phyloP scores from a whole-genome alignment of 257 asterid species.

The Ajuga chamaepitys region DNA sequence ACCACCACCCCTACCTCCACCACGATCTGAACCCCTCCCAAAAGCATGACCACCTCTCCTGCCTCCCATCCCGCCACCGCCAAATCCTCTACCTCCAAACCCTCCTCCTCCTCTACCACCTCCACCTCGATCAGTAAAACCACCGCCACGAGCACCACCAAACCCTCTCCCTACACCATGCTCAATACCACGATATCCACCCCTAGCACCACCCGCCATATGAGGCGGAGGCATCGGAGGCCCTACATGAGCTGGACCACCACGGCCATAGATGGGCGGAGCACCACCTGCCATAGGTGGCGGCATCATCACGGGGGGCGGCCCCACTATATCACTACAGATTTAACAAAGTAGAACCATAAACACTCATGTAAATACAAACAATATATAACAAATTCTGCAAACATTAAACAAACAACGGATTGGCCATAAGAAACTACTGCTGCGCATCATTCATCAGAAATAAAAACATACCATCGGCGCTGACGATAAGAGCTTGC shows the following conservation, averaged over 20 bases:
- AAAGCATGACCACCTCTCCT: conserved; percentile 33
- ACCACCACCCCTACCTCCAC: conserved; percentile 37
- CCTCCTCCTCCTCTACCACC: conserved; percentile 38
- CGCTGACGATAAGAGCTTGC: conserved; percentile 75
- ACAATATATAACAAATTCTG: background rate
- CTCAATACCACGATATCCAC: conserved; percentile 28
- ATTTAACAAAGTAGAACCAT: conserved; percentile 4
- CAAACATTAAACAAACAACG: background rate
- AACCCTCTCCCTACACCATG: conserved; percentile 43
- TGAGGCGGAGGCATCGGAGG: conserved; percentile 37
- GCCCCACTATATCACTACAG: conserved; percentile 64
- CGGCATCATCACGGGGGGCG: conserved; percentile 36
- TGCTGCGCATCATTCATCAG: background rate
- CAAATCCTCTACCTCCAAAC: conserved; percentile 33
- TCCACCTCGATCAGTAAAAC: conserved; percentile 20
- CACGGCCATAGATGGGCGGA: conserved; percentile 46
- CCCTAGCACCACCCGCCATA: conserved; percentile 25
- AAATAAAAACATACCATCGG: conserved; percentile 47
- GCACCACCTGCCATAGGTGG: conserved; percentile 49
- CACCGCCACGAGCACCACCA: conserved; percentile 20
- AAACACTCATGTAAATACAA: background rate
- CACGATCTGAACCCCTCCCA: conserved; percentile 28
- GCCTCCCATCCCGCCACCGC: conserved; percentile 34
- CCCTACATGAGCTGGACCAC: conserved; percentile 45
- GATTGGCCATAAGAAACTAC: background rate